Evolutionary conservation across 1,284 basidiomycete species (phyloP).

Genomic region (Cutaneotrichosporon mucoides): DNA sequence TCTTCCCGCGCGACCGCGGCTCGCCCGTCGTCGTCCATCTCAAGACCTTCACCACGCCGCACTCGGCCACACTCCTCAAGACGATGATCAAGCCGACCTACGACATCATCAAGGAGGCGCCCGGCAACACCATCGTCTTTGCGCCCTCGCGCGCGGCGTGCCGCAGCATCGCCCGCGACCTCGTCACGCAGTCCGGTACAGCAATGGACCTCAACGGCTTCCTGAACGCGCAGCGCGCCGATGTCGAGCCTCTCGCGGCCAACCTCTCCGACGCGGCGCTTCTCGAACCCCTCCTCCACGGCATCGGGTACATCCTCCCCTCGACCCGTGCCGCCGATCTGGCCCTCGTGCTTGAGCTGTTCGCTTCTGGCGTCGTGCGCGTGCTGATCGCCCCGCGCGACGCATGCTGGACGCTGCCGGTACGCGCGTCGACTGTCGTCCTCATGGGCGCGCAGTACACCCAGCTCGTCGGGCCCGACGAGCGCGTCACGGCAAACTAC

Average conservation of each 20-base stretch:
- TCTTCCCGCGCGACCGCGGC: constrained; percentile 77
- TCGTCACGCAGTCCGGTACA: constrained; percentile 82
- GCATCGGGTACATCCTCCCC: constrained; percentile 83
- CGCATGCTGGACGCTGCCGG: constrained; percentile 77
- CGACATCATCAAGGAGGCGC: constrained; percentile 54
- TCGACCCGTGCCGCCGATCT: constrained; percentile 67
- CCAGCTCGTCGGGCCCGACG: constrained; percentile 39
- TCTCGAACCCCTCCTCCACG: constrained; percentile 74
- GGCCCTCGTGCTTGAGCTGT: constrained; percentile 75
- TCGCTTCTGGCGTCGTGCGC: constrained; percentile 72
- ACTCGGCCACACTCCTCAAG: constrained; percentile 83
- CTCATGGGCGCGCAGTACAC: constrained; percentile 91
- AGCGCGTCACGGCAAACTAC: constrained; percentile 75
- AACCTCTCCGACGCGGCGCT: constrained; percentile 65
- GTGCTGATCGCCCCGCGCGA: constrained; percentile 79
- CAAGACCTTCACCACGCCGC: constrained; percentile 78
- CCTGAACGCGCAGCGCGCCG: constrained; percentile 58
- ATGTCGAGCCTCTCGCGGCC: constrained; percentile 61
- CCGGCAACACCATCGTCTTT: constrained; percentile 72
- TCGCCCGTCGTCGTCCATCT: constrained; percentile 67
- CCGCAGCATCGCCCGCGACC: constrained; percentile 68
- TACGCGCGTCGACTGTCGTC: constrained; percentile 73
- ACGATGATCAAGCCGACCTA: constrained; percentile 90
- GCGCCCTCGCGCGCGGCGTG: constrained; percentile 84
- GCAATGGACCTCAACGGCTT: constrained; percentile 71